Percentiles rank a stretch among this genome's conserved stretches.
phyloP scores from a whole-genome alignment of 169 alveolate species.

The Eimeria maxima region DNA sequence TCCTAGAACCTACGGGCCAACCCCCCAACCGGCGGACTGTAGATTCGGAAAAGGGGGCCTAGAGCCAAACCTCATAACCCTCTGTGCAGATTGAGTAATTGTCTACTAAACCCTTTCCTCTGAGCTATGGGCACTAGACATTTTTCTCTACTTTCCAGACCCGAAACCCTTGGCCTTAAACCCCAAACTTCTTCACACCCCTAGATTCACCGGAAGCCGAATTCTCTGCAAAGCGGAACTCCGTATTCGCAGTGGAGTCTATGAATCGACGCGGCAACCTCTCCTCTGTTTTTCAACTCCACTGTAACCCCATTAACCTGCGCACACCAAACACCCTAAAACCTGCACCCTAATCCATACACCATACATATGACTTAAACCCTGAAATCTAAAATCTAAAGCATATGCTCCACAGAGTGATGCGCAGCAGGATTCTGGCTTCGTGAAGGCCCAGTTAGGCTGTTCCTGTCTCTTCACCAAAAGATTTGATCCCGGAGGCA shows the following conservation, averaged over 20 bases:
- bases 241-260: slow-evolving; percentile 72
- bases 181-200: neutral
- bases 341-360: neutral
- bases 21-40: neutral
- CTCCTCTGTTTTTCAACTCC: slow-evolving; percentile 57
- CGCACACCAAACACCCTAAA: neutral
- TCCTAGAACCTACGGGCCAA: neutral
- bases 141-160: neutral
- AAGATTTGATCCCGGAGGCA: neutral
- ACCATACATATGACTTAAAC: neutral
- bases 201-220: slow-evolving; percentile 40
- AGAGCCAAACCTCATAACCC: neutral
- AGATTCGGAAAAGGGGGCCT: neutral
- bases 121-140: neutral
- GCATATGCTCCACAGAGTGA: neutral
- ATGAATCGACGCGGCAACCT: slow-evolving; percentile 60
- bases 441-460: neutral
- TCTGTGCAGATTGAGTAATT: neutral
- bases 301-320: slow-evolving; percentile 69
- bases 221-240: slow-evolving; percentile 50
- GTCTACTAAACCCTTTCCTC: neutral
- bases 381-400: slow-evolving; percentile 66
- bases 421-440: neutral
- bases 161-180: neutral
- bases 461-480: neutral